A percentile compares a stretch with the other conserved stretches of the same genome.
Conservation (phyloP, 75 land plant species). For the Azolla pinnata region DNA sequence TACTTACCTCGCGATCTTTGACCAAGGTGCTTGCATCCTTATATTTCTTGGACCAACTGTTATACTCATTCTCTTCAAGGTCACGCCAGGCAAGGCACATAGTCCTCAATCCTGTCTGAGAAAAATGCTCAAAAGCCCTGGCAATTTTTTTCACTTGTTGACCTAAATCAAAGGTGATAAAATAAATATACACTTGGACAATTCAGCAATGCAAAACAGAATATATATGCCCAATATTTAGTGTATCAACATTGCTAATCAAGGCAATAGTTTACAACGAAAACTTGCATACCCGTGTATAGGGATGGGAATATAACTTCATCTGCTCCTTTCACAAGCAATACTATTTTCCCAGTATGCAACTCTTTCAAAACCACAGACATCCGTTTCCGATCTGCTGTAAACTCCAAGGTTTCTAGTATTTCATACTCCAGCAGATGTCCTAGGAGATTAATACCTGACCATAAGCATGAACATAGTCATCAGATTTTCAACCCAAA, state of each 20-base stretch:
- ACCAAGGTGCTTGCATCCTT: slow-evolving; percentile 78
- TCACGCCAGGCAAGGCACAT: slow-evolving; percentile 90
- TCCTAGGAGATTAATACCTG: slow-evolving; percentile 67
- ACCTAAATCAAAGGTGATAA: no score
- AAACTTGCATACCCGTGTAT: slow-evolving; percentile 36
- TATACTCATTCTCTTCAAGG: slow-evolving; percentile 71
- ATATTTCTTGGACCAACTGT: slow-evolving; percentile 70
- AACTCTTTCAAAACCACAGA: slow-evolving; percentile 76
- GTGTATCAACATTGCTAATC: no score
- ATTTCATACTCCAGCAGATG: slow-evolving; percentile 55
- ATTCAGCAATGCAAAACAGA: neutral
- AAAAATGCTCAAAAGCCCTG: slow-evolving; percentile 83
- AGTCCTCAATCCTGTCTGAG: slow-evolving; percentile 84
- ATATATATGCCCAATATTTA: no score
- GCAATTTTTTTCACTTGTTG: slow-evolving; percentile 55
- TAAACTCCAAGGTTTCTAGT: slow-evolving; percentile 82
- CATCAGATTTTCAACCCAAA: no score
- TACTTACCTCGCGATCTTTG: slow-evolving; percentile 81
- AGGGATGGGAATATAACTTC: slow-evolving; percentile 75
- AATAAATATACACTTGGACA: no score
- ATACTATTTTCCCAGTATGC: slow-evolving; percentile 51
- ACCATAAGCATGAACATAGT: neutral
- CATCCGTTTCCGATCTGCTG: slow-evolving; percentile 96
- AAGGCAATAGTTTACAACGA: no score
- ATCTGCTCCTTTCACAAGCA: slow-evolving; percentile 95